Evolutionary conservation across 345 rosid species (phyloP).

Genomic region (Psidium guajava): DNA sequence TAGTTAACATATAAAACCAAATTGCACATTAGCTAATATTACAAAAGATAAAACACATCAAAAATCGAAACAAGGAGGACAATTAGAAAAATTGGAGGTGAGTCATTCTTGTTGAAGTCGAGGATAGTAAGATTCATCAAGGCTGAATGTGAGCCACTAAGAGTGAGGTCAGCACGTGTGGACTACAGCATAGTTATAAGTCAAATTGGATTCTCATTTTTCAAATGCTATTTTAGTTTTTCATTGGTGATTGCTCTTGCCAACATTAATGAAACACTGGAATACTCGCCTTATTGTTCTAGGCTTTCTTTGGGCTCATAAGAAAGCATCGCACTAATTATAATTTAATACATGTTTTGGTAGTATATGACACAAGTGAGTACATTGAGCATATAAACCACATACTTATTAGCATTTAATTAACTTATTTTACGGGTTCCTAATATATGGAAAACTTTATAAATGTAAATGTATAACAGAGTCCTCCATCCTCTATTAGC

Average conservation of each 20-base stretch:
- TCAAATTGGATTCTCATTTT: background rate
- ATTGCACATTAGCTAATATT: background rate
- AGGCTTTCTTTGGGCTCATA: background rate
- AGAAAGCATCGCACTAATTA: background rate
- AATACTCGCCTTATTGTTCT: background rate
- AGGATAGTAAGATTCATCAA: background rate
- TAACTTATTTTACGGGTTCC: background rate
- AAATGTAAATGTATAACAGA: background rate
- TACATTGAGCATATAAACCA: background rate
- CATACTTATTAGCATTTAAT: background rate
- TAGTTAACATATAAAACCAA: background rate
- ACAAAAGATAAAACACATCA: background rate
- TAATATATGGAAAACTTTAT: background rate
- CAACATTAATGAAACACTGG: background rate
- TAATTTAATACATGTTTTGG: background rate
- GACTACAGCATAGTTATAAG: background rate
- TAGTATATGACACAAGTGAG: background rate
- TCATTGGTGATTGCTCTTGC: background rate
- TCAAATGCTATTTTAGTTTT: background rate
- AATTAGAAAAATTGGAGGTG: background rate
- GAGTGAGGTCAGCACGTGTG: background rate
- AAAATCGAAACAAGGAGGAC: background rate
- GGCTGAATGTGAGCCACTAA: background rate
- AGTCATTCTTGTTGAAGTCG: background rate
- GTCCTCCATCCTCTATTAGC: background rate